phyloP scores from a whole-genome alignment of 2,329 filamentous ascomycete genomes.

The Fusarium sp. region DNA sequence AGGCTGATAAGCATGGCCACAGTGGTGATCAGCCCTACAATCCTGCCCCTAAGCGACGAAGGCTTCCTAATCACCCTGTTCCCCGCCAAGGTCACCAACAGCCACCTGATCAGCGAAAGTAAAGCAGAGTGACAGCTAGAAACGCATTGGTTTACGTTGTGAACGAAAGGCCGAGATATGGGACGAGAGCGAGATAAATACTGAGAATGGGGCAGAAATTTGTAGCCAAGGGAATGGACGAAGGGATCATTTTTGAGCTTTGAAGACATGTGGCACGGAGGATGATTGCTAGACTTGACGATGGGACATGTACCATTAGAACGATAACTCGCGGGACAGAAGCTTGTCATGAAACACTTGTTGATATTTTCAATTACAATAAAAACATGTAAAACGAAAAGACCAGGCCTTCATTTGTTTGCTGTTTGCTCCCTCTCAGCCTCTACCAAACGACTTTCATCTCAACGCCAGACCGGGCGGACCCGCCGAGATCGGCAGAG shows the following conservation, averaged over 20 bases:
- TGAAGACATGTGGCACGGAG: neutral
- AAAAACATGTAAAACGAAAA: neutral
- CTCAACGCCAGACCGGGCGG: neutral
- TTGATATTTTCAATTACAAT: neutral
- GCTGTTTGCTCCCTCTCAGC: neutral
- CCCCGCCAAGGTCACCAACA: neutral
- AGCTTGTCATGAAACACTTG: slow-evolving; percentile 8
- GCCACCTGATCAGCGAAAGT: neutral
- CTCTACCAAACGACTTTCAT: neutral
- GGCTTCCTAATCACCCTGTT: slow-evolving; percentile 8
- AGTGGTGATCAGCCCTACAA: neutral
- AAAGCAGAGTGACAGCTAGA: neutral
- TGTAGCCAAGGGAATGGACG: neutral
- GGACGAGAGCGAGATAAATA: neutral
- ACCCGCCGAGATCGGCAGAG: slow-evolving; percentile 27
- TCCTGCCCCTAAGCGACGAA: slow-evolving; percentile 15
- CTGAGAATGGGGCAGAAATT: neutral
- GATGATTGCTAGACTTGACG: slow-evolving; percentile 13
- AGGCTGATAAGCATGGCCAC: slow-evolving; percentile 1
- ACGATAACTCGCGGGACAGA: neutral
- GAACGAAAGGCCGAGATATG: neutral
- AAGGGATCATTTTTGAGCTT: neutral
- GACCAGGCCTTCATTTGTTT: neutral
- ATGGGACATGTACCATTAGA: slow-evolving; percentile 10
- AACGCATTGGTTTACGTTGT: neutral